Evolutionary conservation across 495 filamentous ascomycete species (phyloP).

Genomic region (Hypoxylon rickii): DNA sequence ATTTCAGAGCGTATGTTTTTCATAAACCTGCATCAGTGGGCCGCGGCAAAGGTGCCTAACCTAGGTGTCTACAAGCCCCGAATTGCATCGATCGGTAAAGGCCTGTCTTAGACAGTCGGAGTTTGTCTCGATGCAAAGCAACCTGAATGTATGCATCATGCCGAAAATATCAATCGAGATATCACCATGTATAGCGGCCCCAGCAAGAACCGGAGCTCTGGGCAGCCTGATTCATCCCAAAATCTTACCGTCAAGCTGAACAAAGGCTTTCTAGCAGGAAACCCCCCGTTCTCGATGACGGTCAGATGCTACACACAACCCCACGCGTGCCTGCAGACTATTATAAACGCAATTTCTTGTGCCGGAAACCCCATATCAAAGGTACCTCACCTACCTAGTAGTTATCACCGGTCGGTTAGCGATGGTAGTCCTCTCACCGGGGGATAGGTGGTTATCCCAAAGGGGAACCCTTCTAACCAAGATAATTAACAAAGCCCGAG

Average conservation of each 20-base stretch:
- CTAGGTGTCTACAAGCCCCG: constrained; percentile 3
- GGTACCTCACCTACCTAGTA: too few species aligned
- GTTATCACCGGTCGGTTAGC: constrained; percentile 25
- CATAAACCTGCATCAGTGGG: constrained; percentile 42
- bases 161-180: constrained; percentile 15
- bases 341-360: constrained; percentile 23
- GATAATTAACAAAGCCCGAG: constrained; percentile 15
- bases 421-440: constrained; percentile 20
- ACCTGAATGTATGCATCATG: constrained; percentile 16
- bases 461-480: constrained; percentile 12
- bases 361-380: constrained; percentile 19
- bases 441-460: constrained; percentile 16
- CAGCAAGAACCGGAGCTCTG: constrained; percentile 4
- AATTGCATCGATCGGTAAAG: constrained; percentile 28
- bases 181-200: constrained; percentile 12
- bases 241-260: constrained; percentile 12
- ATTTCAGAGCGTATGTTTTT: constrained; percentile 36
- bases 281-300: constrained; percentile 27
- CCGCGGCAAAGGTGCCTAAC: constrained; percentile 33
- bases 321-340: constrained; percentile 27
- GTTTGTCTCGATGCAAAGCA: constrained; percentile 25
- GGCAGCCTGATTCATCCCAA: constrained; percentile 3
- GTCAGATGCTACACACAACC: constrained; percentile 28
- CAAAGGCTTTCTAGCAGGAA: constrained; percentile 26
- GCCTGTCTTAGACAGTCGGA: constrained; percentile 7